Evolutionary conservation across 371 early-diverging fungal species (phyloP), one percentile per base, ranked within the genome.

Genomic region (Smittium culicis): DNA sequence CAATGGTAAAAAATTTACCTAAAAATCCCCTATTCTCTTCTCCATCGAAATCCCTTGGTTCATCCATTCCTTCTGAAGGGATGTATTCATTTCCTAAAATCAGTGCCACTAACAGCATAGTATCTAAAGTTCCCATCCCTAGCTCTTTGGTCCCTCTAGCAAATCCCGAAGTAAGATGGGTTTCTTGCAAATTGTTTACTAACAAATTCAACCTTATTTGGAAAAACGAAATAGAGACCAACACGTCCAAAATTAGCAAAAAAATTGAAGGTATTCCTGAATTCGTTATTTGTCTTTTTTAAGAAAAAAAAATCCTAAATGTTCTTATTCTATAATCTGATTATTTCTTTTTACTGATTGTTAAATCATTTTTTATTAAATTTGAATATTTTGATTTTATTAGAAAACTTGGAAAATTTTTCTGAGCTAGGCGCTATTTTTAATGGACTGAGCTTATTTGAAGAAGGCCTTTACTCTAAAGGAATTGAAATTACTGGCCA

Each of bases 381-480:
- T 54, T 54, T 54, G 54, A 17, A 17, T 20, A 17, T 54, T 20
- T 64, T 59, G 11, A 34, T 31, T 54, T 31, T 29, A 5, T n/a
- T 66, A 66, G 85, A 84, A 57, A 69, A 89, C 30, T 83, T 91
- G 0, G 77, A 79, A 33, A 88, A 89, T 68, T 88, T 89, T 71
- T 82, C 90, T 17, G 95, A 94, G 67, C 80, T 96, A n/a, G 96
- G 96, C 0, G 92, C 91, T 3, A 80, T 86, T 0, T 91, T 93
- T 74, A 96, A 96, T 69, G 93, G 89, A 29, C 93, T 95, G 76
- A 94, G 95, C 65, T 82, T 96, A 62, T 84, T 83, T 67, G 96
- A 94, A 66, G 71, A 73, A 35, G 83, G 69, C 17, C 66, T 67
- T 16, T 77, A 95, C 17, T 83, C 92, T 1, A 85, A 83, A 35